These are phyloP conservation scores for Ceratocystis papillata DNA, from an alignment of 2,329 filamentous ascomycete genomes.

Conservation along the genomic window DNA sequence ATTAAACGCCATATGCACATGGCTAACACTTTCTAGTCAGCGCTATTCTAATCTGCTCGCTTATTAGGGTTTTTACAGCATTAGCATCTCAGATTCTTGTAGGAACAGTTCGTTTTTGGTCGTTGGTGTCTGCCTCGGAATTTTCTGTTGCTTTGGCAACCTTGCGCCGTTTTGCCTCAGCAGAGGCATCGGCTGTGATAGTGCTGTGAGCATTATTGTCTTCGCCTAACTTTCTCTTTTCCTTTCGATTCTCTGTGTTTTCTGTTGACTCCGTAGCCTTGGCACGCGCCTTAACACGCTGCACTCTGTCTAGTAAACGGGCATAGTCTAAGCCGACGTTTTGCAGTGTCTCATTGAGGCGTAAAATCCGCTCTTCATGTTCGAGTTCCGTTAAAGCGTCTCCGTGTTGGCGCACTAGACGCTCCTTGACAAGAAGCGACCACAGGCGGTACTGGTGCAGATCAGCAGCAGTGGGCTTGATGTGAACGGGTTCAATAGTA, in stretches of 20 bases:
- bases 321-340: constrained; percentile 63
- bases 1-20: not conserved
- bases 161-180: constrained; percentile 3
- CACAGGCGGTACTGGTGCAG: constrained; percentile 54
- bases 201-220: too few species aligned
- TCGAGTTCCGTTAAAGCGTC: constrained; percentile 62
- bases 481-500: constrained; percentile 34
- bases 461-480: constrained; percentile 32
- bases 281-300: constrained; percentile 30
- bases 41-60: not conserved
- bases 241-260: not conserved
- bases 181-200: not conserved
- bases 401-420: constrained; percentile 64
- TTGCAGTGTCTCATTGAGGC: constrained; percentile 57
- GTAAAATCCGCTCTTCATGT: constrained; percentile 55
- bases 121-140: not conserved
- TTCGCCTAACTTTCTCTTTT: constrained; percentile 13
- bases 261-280: not conserved
- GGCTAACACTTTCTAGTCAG: not conserved
- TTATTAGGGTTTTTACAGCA: not conserved
- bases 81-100: not conserved
- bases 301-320: constrained; percentile 45
- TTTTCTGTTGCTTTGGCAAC: not conserved
- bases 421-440: constrained; percentile 64
- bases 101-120: not conserved